These are phyloP conservation scores for Penicillium maclennaniae DNA, from an alignment of 495 filamentous ascomycete genomes.

Conservation along the genomic window DNA sequence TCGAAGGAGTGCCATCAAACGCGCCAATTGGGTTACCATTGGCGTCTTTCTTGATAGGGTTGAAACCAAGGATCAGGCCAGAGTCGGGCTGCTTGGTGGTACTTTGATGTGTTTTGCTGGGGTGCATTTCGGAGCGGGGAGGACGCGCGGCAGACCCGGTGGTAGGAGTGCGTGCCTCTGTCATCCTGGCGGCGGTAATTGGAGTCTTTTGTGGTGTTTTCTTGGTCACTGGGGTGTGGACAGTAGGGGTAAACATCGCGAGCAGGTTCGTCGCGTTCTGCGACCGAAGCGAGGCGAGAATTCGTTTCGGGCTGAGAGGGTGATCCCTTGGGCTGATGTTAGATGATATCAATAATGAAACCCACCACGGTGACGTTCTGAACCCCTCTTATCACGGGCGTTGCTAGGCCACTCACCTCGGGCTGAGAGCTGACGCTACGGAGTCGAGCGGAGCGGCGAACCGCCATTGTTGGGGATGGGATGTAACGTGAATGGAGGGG, in stretches of 20 bases:
- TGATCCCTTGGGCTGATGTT: conserved; percentile 6
- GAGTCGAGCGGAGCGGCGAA: conserved; percentile 41
- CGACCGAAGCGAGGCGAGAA: conserved; percentile 30
- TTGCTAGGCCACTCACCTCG: conserved; percentile 29
- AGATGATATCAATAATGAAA: not conserved
- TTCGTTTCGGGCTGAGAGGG: conserved; percentile 11
- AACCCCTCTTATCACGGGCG: conserved; percentile 12
- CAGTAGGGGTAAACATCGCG: conserved; percentile 8
- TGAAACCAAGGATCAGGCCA: conserved; percentile 63
- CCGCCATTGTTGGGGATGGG: conserved; percentile 26
- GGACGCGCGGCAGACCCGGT: conserved; percentile 39
- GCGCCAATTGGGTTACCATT: conserved; percentile 31
- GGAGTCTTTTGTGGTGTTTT: conserved; percentile 18
- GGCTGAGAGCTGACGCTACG: conserved; percentile 21
- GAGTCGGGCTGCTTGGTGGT: conserved; percentile 66
- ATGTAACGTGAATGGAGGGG: not conserved
- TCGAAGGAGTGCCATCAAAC: conserved; percentile 42
- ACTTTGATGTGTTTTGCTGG: conserved; percentile 66
- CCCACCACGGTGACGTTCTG: conserved; percentile 1
- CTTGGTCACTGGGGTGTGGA: conserved; percentile 23
- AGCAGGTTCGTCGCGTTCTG: conserved; percentile 37
- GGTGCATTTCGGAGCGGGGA: conserved; percentile 70
- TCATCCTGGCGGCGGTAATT: conserved; percentile 6
- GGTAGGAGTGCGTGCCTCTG: conserved; percentile 50
- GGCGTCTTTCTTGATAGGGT: conserved; percentile 51